These are phyloP conservation scores for Cutaneotrichosporon curvatum DNA, from an alignment of 1,284 basidiomycete genomes.

Conservation along the genomic window DNA sequence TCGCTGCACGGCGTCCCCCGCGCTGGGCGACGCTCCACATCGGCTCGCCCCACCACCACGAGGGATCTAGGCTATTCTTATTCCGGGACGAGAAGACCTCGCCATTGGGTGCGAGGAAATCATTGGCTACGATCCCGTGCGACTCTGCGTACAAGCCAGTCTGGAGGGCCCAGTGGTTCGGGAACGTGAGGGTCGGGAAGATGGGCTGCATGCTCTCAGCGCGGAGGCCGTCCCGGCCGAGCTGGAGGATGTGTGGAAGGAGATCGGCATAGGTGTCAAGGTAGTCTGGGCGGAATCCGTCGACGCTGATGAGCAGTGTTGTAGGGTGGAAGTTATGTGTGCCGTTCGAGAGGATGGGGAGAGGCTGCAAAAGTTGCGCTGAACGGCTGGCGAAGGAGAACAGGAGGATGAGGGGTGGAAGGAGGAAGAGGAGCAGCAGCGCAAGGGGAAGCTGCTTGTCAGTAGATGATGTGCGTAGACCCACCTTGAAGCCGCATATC, in stretches of 20 bases:
- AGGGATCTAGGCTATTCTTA: conserved; percentile 57
- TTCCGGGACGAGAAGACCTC: conserved; percentile 51
- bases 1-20: conserved; percentile 67
- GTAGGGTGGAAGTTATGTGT: conserved; percentile 27
- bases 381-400: conserved; percentile 3
- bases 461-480: not conserved
- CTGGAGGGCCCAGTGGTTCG: conserved; percentile 83
- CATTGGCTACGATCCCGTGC: conserved; percentile 85
- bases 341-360: conserved; percentile 15
- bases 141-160: conserved; percentile 80
- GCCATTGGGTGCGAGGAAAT: conserved; percentile 71
- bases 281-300: conserved; percentile 31
- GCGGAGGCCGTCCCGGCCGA: conserved; percentile 53
- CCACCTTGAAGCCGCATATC: conserved; percentile 1
- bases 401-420: conserved; percentile 1
- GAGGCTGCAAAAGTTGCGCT: no score
- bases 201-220: conserved; percentile 77
- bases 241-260: conserved; percentile 18
- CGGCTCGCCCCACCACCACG: conserved; percentile 84
- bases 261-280: conserved; percentile 8
- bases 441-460: conserved; percentile 13
- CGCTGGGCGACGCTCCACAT: conserved; percentile 81
- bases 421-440: conserved; percentile 2
- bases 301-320: conserved; percentile 26
- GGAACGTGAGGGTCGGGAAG: conserved; percentile 86